Evolutionary conservation across 345 rosid genomes (phyloP).

Genomic region (Pistacia vera): DNA sequence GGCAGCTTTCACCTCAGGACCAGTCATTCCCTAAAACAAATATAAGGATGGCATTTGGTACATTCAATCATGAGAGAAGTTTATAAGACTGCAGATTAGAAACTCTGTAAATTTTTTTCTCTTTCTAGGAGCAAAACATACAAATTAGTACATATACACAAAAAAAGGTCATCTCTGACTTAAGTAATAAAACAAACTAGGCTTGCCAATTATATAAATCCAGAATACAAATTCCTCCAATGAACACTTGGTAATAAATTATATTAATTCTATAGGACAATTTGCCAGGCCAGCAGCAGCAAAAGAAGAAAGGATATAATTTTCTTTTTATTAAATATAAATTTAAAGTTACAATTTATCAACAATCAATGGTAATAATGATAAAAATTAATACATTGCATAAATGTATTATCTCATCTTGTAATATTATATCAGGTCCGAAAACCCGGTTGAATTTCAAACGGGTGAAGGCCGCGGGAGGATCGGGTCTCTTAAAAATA

Average conservation of each 20-base stretch:
- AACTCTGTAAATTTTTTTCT: too few species aligned
- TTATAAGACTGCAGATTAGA: neutral
- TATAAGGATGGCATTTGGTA: neutral
- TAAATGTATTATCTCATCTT: too few species aligned
- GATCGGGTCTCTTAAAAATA: too few species aligned
- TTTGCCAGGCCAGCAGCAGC: neutral
- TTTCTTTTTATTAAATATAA: too few species aligned
- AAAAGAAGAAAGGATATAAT: neutral
- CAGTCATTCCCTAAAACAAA: slow-evolving; percentile 52
- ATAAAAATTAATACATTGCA: too few species aligned
- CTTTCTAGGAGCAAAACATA: neutral
- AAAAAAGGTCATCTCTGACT: neutral
- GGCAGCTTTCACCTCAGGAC: slow-evolving; percentile 57
- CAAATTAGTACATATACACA: neutral
- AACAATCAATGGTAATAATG: too few species aligned
- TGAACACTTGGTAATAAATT: neutral
- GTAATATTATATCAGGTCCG: too few species aligned
- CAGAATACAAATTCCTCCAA: too few species aligned
- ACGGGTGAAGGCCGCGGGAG: too few species aligned
- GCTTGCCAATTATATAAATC: slow-evolving; percentile 6
- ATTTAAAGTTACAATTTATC: too few species aligned
- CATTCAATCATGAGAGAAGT: neutral
- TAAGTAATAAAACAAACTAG: neutral
- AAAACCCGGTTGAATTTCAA: too few species aligned
- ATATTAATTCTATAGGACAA: neutral